Percentiles rank a stretch among this genome's conserved stretches.
Evolutionary conservation across 208 protist genomes (phyloP).

Genomic region (Leishmania gerbilli): DNA sequence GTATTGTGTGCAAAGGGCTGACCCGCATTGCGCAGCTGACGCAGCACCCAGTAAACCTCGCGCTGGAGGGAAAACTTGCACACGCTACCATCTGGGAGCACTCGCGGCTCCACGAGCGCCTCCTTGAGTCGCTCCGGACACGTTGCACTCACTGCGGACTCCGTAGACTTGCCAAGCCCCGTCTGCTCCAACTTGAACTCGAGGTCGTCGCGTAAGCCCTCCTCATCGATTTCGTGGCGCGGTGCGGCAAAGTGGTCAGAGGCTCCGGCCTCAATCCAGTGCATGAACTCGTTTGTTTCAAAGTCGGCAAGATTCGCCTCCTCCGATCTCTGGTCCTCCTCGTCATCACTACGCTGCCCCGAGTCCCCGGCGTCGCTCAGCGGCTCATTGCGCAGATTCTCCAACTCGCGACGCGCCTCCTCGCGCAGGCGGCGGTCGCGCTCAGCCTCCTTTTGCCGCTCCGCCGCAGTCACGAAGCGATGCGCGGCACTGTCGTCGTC

Average conservation of each 20-base stretch:
- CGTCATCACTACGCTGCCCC: conserved; percentile 11
- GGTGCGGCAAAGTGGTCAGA: conserved; percentile 14
- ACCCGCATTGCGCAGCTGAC: conserved; percentile 69
- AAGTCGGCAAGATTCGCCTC: conserved; percentile 39
- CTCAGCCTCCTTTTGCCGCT: conserved; percentile 54
- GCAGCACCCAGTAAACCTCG: conserved; percentile 85
- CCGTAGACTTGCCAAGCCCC: conserved; percentile 54
- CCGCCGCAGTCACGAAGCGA: conserved; percentile 57
- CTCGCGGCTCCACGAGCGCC: conserved; percentile 41
- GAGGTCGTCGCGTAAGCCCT: conserved; percentile 28
- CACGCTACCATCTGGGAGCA: conserved; percentile 49
- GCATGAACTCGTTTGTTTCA: conserved; percentile 61
- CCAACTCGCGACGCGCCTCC: conserved; percentile 50
- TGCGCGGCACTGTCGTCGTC: conserved; percentile 13
- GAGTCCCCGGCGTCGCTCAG: conserved; percentile 25
- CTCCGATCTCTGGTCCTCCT: conserved; percentile 19
- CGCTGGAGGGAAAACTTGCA: conserved; percentile 59
- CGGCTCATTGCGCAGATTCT: conserved; percentile 47
- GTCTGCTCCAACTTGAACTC: conserved; percentile 75
- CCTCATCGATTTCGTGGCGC: conserved; percentile 5
- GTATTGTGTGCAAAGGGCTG: conserved; percentile 86
- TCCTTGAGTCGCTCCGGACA: conserved; percentile 73
- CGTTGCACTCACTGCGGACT: conserved; percentile 38
- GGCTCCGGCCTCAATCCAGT: conserved; percentile 63
- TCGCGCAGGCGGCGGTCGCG: conserved; percentile 47